These are phyloP conservation scores for Crithidia thermophila DNA, from an alignment of 208 protist genomes.

Conservation along the genomic window DNA sequence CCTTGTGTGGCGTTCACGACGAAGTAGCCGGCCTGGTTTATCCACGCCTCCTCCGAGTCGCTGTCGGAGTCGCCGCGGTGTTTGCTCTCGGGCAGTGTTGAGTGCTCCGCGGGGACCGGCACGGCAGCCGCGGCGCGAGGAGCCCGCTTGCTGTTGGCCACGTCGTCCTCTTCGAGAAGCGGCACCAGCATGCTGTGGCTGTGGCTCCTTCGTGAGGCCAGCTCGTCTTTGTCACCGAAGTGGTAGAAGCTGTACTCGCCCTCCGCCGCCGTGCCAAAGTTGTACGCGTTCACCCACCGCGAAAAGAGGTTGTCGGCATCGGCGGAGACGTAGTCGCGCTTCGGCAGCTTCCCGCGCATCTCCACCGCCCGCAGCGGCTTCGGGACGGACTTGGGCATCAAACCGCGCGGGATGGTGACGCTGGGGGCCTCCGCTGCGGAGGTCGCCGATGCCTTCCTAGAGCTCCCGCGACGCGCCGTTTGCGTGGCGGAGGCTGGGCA, in stretches of 20 bases:
- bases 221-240: neutral
- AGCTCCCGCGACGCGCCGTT: neutral
- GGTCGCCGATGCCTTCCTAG: no score
- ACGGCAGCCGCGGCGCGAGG: neutral
- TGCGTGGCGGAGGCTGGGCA: neutral
- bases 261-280: conserved; percentile 4
- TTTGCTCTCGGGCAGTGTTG: neutral
- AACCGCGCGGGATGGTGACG: conserved; percentile 12
- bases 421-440: neutral
- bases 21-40: conserved; percentile 11
- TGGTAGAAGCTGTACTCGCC: conserved; percentile 4
- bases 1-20: no score
- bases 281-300: conserved; percentile 16
- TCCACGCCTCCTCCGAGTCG: conserved; percentile 2
- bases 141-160: neutral
- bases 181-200: neutral
- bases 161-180: neutral
- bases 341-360: neutral
- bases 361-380: conserved; percentile 12
- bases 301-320: neutral
- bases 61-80: neutral
- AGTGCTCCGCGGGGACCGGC: neutral
- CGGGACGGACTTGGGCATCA: conserved; percentile 14
- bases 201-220: neutral
- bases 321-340: neutral